These are phyloP conservation scores for Erythrobasidium hasegawianum DNA, from an alignment of 1,284 basidiomycete genomes.

Conservation along the genomic window DNA sequence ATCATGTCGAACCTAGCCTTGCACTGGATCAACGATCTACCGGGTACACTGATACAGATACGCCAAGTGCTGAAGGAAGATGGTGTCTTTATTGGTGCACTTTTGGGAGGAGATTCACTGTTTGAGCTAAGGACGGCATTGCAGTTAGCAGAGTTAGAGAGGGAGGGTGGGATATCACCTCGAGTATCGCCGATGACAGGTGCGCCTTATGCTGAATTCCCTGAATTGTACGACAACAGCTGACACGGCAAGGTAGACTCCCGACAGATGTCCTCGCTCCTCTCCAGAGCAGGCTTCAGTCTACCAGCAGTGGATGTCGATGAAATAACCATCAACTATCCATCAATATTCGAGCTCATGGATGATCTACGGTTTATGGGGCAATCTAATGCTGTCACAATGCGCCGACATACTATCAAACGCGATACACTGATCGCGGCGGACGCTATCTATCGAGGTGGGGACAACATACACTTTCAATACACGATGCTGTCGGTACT, in stretches of 20 bases:
- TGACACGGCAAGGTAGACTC: constrained; percentile 43
- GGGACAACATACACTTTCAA: no score
- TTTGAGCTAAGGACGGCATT: constrained; percentile 89
- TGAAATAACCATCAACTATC: constrained; percentile 85
- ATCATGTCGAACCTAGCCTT: constrained; percentile 85
- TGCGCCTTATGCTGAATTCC: no score
- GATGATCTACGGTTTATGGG: constrained; percentile 94
- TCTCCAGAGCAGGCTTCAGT: constrained; percentile 88
- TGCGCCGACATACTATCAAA: constrained; percentile 64
- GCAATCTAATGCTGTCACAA: constrained; percentile 77
- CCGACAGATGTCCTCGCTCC: constrained; percentile 67
- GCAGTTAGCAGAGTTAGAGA: constrained; percentile 89
- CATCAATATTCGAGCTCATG: constrained; percentile 93
- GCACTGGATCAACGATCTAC: constrained; percentile 98
- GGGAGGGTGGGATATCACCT: constrained; percentile 92
- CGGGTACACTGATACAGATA: constrained; percentile 87
- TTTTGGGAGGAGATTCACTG: constrained; percentile 95
- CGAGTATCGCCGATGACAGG: constrained; percentile 96
- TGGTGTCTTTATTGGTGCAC: constrained; percentile 88
- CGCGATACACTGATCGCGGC: constrained; percentile 88
- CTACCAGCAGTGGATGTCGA: constrained; percentile 93
- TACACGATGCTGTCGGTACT: no score
- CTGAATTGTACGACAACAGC: no score
- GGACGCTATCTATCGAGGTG: constrained; percentile 87
- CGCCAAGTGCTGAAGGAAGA: constrained; percentile 81